Evolutionary conservation across 345 rosid species (phyloP).

Genomic region (Clarkia xantiana): DNA sequence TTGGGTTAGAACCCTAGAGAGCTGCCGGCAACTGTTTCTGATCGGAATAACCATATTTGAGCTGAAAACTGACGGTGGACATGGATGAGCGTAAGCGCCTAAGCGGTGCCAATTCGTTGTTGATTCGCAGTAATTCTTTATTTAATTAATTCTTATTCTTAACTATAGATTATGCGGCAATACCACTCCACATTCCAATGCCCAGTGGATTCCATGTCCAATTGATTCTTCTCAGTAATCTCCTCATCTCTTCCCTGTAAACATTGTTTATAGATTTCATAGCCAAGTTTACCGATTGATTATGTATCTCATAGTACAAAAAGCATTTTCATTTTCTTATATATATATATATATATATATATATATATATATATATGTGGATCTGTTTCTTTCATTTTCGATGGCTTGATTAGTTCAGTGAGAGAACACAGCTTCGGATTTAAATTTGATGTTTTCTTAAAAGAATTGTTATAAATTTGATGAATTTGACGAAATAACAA

Average conservation of each 20-base stretch:
- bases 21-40: too few relatives aligned
- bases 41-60: too few relatives aligned
- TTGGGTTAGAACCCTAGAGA: too few relatives aligned
- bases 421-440: too few relatives aligned
- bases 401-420: conserved; percentile 38
- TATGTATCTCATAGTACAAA: neutral
- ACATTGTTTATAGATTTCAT: too few relatives aligned
- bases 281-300: neutral
- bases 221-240: conserved; percentile 80
- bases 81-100: conserved; percentile 13
- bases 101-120: too few relatives aligned
- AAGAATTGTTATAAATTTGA: too few relatives aligned
- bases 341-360: neutral
- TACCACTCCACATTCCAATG: conserved; percentile 46
- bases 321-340: neutral
- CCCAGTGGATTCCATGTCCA: conserved; percentile 64
- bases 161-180: conserved; percentile 81
- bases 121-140: too few relatives aligned
- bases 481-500: too few relatives aligned
- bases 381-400: neutral
- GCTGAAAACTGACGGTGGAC: too few relatives aligned
- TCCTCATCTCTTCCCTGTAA: neutral
- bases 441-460: too few relatives aligned
- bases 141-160: neutral
- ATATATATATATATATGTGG: too few relatives aligned